phyloP scores from a whole-genome alignment of 768 basidiomycete genomes.

The Asterophora parasitica region DNA sequence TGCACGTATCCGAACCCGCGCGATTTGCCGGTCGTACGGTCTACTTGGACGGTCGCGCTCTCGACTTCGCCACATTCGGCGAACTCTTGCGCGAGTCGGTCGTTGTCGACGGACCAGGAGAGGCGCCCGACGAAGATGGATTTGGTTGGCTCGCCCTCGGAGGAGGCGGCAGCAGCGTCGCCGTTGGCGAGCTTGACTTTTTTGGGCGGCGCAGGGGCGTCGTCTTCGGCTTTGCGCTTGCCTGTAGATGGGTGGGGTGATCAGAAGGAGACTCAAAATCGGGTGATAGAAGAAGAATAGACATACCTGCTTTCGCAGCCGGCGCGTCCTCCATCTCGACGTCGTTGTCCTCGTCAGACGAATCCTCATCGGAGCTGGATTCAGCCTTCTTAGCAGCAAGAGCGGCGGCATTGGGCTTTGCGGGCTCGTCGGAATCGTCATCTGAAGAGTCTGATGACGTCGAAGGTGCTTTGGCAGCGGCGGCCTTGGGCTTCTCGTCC shows the following conservation, averaged over 20 bases:
- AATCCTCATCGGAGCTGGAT: slow-evolving; percentile 23
- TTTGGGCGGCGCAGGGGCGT: slow-evolving; percentile 59
- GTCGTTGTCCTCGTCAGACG: slow-evolving; percentile 44
- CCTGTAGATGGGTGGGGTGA: slow-evolving; percentile 25
- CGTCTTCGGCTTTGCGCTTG: slow-evolving; percentile 81
- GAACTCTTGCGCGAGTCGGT: slow-evolving; percentile 91
- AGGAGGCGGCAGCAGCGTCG: slow-evolving; percentile 35
- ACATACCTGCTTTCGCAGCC: slow-evolving; percentile 35
- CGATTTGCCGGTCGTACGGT: slow-evolving; percentile 76
- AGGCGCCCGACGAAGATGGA: slow-evolving; percentile 90
- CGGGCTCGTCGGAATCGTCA: slow-evolving; percentile 23
- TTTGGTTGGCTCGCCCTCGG: slow-evolving; percentile 42
- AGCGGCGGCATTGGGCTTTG: slow-evolving; percentile 13
- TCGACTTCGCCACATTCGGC: slow-evolving; percentile 83
- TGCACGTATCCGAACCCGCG: slow-evolving; percentile 84
- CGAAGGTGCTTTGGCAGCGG: slow-evolving; percentile 8
- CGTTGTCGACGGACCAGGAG: slow-evolving; percentile 96
- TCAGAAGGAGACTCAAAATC: background rate
- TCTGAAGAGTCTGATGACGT: slow-evolving; percentile 17
- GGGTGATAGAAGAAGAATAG: slow-evolving; percentile 3
- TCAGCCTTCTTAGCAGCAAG: slow-evolving; percentile 26
- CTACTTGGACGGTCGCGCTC: slow-evolving; percentile 84
- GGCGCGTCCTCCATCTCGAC: slow-evolving; percentile 48
- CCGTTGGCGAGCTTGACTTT: slow-evolving; percentile 75
- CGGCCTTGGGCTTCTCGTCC: slow-evolving; percentile 14